These are phyloP conservation scores for Trichoderma sp. DNA, from an alignment of 2,329 filamentous ascomycete genomes.

Conservation along the genomic window DNA sequence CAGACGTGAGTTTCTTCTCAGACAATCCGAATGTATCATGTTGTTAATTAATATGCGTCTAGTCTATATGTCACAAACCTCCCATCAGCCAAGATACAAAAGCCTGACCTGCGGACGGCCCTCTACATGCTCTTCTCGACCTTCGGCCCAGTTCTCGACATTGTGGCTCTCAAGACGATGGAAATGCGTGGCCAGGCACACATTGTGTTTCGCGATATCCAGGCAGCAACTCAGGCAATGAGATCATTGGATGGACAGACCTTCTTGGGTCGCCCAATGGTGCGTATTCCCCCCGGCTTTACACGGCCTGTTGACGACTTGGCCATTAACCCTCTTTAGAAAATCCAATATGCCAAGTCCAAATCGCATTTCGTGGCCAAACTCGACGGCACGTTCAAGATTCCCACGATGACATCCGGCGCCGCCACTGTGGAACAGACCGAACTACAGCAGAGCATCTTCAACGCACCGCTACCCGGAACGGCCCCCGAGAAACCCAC, in stretches of 20 bases:
- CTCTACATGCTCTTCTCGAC: constrained; percentile 94
- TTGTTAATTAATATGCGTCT: constrained; percentile 6
- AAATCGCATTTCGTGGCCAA: constrained; percentile 88
- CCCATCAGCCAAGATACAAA: constrained; percentile 82
- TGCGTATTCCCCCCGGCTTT: constrained; percentile 46
- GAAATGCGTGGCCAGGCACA: constrained; percentile 98
- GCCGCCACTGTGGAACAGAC: constrained; percentile 64
- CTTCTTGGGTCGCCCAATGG: constrained; percentile 83
- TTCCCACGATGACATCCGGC: constrained; percentile 57
- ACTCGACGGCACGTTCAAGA: constrained; percentile 85
- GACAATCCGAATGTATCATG: neutral
- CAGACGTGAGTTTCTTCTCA: constrained; percentile 63
- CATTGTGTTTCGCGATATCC: constrained; percentile 83
- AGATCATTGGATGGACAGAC: constrained; percentile 80
- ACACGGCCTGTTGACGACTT: neutral
- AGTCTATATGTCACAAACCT: constrained; percentile 91
- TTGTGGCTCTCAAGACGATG: constrained; percentile 83
- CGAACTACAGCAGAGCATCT: constrained; percentile 77
- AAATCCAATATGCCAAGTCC: constrained; percentile 86
- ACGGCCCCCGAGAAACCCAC: constrained; percentile 53
- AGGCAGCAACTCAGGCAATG: constrained; percentile 94
- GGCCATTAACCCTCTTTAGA: constrained; percentile 51
- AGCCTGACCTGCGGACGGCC: constrained; percentile 79
- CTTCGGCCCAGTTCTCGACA: constrained; percentile 88
- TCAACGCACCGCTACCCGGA: constrained; percentile 65